Evolutionary conservation across 305 asterid genomes (phyloP).

Genomic region (Ajuga reptans): DNA sequence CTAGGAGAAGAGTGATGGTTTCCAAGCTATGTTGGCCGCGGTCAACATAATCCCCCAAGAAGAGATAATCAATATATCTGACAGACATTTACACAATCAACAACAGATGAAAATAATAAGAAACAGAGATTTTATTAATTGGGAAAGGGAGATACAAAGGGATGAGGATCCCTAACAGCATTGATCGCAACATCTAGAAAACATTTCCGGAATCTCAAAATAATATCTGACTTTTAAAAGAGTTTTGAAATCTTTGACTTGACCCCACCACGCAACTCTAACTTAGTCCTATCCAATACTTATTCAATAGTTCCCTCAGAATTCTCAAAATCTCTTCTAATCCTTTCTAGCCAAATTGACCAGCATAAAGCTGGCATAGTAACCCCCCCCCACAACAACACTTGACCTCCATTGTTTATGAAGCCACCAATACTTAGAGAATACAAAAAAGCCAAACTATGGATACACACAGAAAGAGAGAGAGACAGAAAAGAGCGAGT

Average conservation of each 20-base stretch:
- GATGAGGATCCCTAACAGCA: not conserved
- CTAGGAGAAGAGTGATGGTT: conserved; percentile 90
- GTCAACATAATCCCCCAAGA: conserved; percentile 98
- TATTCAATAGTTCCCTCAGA: not conserved
- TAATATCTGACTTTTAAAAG: not conserved
- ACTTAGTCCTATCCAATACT: not conserved
- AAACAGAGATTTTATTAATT: too few species aligned
- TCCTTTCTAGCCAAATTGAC: not conserved
- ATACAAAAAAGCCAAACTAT: not conserved
- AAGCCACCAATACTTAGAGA: too few species aligned
- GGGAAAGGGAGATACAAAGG: not conserved
- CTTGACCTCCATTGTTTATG: too few species aligned
- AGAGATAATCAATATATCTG: conserved; percentile 97
- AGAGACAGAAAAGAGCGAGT: too few species aligned
- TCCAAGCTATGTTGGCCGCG: conserved; percentile 99
- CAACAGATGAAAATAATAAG: not conserved
- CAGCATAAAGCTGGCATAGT: too few species aligned
- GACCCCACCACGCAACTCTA: not conserved
- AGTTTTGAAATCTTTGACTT: not conserved
- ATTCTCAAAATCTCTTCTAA: too few species aligned
- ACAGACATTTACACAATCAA: conserved; percentile 33
- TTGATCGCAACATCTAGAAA: not conserved
- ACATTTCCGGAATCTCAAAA: too few species aligned
- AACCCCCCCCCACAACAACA: too few species aligned
- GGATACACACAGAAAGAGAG: not conserved